phyloP scores from a whole-genome alignment of 129 eudicot genomes.

The Centaurea solstitialis region DNA sequence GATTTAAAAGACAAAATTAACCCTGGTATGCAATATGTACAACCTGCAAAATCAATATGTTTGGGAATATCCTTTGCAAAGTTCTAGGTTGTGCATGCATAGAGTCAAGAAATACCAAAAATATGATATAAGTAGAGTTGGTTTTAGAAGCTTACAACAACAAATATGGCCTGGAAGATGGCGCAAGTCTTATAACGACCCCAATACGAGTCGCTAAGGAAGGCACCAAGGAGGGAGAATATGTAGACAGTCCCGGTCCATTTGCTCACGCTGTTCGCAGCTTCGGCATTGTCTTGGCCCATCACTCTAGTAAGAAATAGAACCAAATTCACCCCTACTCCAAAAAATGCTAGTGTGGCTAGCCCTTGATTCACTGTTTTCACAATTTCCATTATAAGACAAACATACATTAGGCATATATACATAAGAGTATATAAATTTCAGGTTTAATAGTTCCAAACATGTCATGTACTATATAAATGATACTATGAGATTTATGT shows the following conservation, averaged over 20 bases:
- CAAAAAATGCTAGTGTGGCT: constrained; percentile 85
- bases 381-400: constrained; percentile 2
- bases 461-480: constrained; percentile 23
- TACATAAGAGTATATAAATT: neutral
- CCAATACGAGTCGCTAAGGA: constrained; percentile 91
- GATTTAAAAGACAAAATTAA: neutral
- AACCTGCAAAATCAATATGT: neutral
- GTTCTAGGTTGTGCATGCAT: neutral
- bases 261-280: constrained; percentile 82
- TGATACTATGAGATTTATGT: too few relatives aligned
- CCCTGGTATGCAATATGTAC: neutral
- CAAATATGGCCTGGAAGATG: constrained; percentile 81
- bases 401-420: constrained; percentile 7
- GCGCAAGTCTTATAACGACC: constrained; percentile 87
- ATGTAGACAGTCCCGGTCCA: constrained; percentile 95
- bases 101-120: neutral
- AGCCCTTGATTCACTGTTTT: constrained; percentile 84
- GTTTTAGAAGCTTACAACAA: constrained; percentile 47
- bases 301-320: constrained; percentile 78
- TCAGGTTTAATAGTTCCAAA: constrained; percentile 10
- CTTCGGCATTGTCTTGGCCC: constrained; percentile 83
- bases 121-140: neutral
- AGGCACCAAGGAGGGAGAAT: constrained; percentile 85
- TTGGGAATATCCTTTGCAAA: too few relatives aligned
- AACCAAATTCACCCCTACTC: constrained; percentile 86